Evolutionary conservation across 805 yeast genomes (phyloP).

Genomic region (Dipodascus albidus): DNA sequence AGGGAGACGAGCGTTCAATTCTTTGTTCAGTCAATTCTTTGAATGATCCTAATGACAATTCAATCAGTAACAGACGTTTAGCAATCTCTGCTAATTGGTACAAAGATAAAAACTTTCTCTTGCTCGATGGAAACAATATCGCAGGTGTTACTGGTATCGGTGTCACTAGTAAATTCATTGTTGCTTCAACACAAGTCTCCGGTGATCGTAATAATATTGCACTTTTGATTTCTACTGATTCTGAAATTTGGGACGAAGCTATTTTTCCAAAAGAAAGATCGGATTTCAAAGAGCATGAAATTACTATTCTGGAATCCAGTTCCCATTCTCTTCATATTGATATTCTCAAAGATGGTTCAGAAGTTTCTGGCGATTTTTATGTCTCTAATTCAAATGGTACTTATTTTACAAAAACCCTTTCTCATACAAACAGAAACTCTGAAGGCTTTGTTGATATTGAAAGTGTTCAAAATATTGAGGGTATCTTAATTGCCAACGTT

Average conservation of each 20-base stretch:
- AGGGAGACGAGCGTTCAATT: slow-evolving; percentile 26
- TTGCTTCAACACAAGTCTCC: slow-evolving; percentile 27
- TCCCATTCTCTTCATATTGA: slow-evolving; percentile 32
- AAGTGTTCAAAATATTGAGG: slow-evolving; percentile 44
- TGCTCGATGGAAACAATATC: slow-evolving; percentile 23
- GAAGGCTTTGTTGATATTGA: slow-evolving; percentile 32
- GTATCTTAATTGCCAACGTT: slow-evolving; percentile 44
- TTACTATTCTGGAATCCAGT: slow-evolving; percentile 29
- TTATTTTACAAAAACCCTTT: slow-evolving; percentile 34
- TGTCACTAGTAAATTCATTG: slow-evolving; percentile 25
- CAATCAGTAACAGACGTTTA: slow-evolving; percentile 26
- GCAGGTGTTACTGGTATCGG: slow-evolving; percentile 27
- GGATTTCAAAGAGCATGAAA: slow-evolving; percentile 16
- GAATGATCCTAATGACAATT: slow-evolving; percentile 27
- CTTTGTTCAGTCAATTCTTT: slow-evolving; percentile 31
- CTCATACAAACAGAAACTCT: slow-evolving; percentile 19
- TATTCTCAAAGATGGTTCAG: slow-evolving; percentile 18
- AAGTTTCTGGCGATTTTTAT: slow-evolving; percentile 22
- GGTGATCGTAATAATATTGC: slow-evolving; percentile 10
- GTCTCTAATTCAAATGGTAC: slow-evolving; percentile 42
- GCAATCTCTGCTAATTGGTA: slow-evolving; percentile 36
- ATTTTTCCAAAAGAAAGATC: slow-evolving; percentile 22
- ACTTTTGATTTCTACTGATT: slow-evolving; percentile 27
- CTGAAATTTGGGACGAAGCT: slow-evolving; percentile 25
- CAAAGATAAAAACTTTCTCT: slow-evolving; percentile 22